Evolutionary conservation across 169 alveolate species (phyloP).

Genomic region (Eimeria mitis): DNA sequence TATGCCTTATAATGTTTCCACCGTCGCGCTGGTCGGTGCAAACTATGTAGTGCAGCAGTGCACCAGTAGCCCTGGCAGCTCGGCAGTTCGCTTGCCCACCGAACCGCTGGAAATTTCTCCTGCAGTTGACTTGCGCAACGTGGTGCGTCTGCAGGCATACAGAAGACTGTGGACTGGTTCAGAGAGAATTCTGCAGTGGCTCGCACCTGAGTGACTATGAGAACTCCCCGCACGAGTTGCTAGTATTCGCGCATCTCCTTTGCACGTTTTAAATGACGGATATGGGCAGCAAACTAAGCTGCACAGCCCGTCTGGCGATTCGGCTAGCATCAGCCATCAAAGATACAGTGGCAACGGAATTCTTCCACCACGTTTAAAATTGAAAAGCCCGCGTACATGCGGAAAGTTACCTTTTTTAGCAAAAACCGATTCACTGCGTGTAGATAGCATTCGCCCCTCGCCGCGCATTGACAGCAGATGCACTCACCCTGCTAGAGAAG

Average conservation of each 20-base stretch:
- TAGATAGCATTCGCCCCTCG: background rate
- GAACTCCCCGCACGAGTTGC: background rate
- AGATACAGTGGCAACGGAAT: background rate
- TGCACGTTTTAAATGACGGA: background rate
- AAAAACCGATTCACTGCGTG: background rate
- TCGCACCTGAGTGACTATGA: constrained; percentile 13
- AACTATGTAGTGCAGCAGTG: background rate
- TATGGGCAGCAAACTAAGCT: background rate
- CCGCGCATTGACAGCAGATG: background rate
- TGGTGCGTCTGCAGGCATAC: constrained; percentile 43
- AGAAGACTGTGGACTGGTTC: constrained; percentile 73
- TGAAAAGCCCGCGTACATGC: background rate
- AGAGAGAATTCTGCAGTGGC: constrained; percentile 19
- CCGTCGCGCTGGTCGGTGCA: background rate
- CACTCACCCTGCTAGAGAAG: background rate
- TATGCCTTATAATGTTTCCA: background rate
- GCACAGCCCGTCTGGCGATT: background rate
- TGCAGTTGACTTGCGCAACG: background rate
- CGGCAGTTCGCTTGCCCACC: background rate
- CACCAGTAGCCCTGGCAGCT: background rate
- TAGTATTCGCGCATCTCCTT: background rate
- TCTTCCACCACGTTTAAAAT: background rate
- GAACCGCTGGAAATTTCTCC: background rate
- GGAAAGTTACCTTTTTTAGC: background rate
- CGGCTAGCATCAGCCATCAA: background rate